Conservation (phyloP, 2,329 filamentous ascomycete species). For the Hymenoscyphus fraxineus region DNA sequence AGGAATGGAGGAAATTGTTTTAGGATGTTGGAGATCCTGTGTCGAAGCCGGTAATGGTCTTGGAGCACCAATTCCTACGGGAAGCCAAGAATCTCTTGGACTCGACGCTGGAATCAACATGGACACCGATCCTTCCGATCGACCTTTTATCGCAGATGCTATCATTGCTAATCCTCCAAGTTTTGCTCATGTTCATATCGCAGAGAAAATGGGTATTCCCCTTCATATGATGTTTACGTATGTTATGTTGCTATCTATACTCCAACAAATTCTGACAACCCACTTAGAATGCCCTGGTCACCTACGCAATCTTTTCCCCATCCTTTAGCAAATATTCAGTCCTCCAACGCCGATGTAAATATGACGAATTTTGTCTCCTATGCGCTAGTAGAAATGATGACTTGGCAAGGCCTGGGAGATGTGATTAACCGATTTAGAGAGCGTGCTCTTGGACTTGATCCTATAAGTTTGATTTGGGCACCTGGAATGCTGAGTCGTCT, state of each 20-base stretch:
- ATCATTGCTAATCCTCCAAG: conserved; percentile 78
- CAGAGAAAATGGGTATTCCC: conserved; percentile 71
- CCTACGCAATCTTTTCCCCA: conserved; percentile 68
- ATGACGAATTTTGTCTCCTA: conserved; percentile 68
- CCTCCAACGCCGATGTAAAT: conserved; percentile 58
- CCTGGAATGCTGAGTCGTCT: conserved; percentile 75
- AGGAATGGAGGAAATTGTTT: conserved; percentile 74
- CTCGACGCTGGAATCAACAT: conserved; percentile 35
- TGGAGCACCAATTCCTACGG: conserved; percentile 19
- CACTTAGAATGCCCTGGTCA: conserved; percentile 60
- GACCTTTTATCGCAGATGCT: conserved; percentile 76
- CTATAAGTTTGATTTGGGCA: conserved; percentile 76
- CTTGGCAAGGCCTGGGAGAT: conserved; percentile 78
- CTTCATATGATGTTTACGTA: conserved; percentile 88
- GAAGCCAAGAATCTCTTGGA: conserved; percentile 25
- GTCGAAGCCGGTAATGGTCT: conserved; percentile 71
- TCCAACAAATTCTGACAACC: conserved; percentile 9
- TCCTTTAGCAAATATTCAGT: conserved; percentile 64
- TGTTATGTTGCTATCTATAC: conserved; percentile 34
- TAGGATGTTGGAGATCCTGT: conserved; percentile 83
- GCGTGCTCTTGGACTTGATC: conserved; percentile 69
- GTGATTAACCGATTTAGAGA: conserved; percentile 85
- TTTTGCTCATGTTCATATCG: conserved; percentile 72
- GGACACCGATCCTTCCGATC: conserved; percentile 32
- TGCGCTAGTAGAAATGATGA: conserved; percentile 66